phyloP scores from a whole-genome alignment of 306 rosid species.

The Vigna hirtella region DNA sequence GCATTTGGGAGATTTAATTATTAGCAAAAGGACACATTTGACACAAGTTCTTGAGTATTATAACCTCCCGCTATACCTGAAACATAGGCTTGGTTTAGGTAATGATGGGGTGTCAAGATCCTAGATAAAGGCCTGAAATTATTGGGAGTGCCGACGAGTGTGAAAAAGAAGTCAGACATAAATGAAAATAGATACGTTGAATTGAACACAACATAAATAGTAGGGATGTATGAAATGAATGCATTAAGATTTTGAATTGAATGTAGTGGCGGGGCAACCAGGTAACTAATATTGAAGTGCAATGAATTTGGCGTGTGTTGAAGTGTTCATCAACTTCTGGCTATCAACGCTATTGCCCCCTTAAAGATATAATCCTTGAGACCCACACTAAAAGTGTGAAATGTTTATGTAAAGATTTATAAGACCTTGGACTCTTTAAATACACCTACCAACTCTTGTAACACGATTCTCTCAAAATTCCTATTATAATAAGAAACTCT shows the following conservation, averaged over 20 bases:
- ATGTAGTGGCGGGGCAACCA: not conserved
- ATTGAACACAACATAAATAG: not conserved
- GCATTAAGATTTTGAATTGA: not conserved
- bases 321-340: not conserved
- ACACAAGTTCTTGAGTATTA: not conserved
- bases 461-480: not conserved
- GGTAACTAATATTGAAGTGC: not conserved
- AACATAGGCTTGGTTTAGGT: constrained; percentile 20
- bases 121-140: not conserved
- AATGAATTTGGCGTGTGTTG: not conserved
- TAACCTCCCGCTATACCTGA: constrained; percentile 11
- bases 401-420: not conserved
- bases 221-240: not conserved
- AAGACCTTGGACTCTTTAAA: not conserved
- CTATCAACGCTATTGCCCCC: not conserved
- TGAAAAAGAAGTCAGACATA: not conserved
- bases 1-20: not conserved
- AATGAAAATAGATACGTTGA: not conserved
- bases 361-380: not conserved
- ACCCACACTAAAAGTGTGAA: not conserved
- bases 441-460: not conserved
- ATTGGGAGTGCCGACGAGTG: not conserved
- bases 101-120: constrained; percentile 31
- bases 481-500: too few species aligned
- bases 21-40: not conserved